These are phyloP conservation scores for Erysimum cheiranthoides DNA, from an alignment of 345 rosid species.

Conservation along the genomic window DNA sequence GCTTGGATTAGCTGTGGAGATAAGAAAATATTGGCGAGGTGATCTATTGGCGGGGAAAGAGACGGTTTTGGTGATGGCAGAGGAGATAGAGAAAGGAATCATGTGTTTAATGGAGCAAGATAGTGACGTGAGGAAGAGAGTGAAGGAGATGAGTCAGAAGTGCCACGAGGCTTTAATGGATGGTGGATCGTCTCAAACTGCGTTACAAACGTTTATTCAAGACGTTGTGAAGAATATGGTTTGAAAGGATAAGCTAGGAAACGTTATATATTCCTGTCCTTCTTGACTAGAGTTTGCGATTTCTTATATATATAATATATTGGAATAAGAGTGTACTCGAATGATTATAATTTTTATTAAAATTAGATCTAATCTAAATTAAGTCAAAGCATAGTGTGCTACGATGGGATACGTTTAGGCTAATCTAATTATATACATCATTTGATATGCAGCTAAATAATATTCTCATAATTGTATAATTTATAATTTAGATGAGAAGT, in stretches of 20 bases:
- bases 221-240: constrained; percentile 23
- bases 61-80: constrained; percentile 25
- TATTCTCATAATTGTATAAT: too few relatives aligned
- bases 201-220: constrained; percentile 39
- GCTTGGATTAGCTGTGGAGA: constrained; percentile 52
- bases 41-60: not conserved
- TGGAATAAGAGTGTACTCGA: too few relatives aligned
- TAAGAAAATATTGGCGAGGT: constrained; percentile 44
- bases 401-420: too few relatives aligned
- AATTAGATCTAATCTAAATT: too few relatives aligned
- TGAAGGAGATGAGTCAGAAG: constrained; percentile 41
- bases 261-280: too few relatives aligned
- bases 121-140: constrained; percentile 44
- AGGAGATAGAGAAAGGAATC: constrained; percentile 50
- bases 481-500: too few relatives aligned
- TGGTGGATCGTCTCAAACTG: constrained; percentile 49
- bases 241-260: not conserved
- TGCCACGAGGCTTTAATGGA: constrained; percentile 44
- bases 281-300: too few relatives aligned
- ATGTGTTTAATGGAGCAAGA: constrained; percentile 45
- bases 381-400: too few relatives aligned
- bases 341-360: too few relatives aligned
- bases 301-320: too few relatives aligned
- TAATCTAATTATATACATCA: too few relatives aligned
- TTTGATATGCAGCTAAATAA: too few relatives aligned